Evolutionary conservation across 192 early-diverging fungal species (phyloP), one percentile per base, ranked within the genome.

Genomic region (Coemansia sp.): DNA sequence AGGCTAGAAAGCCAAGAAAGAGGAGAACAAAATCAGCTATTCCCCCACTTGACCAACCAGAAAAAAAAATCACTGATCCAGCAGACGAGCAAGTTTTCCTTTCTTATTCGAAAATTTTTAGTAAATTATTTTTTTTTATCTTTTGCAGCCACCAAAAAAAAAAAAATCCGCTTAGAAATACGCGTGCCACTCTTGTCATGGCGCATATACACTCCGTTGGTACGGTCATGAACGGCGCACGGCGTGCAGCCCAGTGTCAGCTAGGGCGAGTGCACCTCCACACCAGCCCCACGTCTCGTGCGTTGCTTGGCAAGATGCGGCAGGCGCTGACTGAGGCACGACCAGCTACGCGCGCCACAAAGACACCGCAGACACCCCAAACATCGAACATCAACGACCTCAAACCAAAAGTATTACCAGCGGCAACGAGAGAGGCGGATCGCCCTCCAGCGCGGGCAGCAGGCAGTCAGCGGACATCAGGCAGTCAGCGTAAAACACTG

Each of bases 311-410:
- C 43, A 66, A 65, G 44, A 60, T 78, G 30, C 69, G 59, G 9
- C 68, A 67, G 32, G 67, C 62, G 32, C 72, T 78, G 43, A 64
- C 50, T n/a, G 66, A 74, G 38, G 69, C 65, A 44, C 80, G 72
- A 33, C 68, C 66, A 13, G 61, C 26, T 21, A 17, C 40, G 58
- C 67, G 60, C 40, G 43, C 57, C 40, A 33, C 63, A 65, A 38
- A 32, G 30, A 33, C 55, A 32, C 33, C 30, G 33, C 63, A 43
- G 62, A 37, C 55, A 32, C 33, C 30, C 19, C 63, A 43, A 52
- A 37, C 55, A 4, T 21, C 67, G 37, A 59, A 57, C 30, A 68
- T 49, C 19, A 33, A 28, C 43, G 28, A 50, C 8, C 7, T 14
- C 30, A 58, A 49, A 19, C 47, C 55, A 5, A 64, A 2, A 1